These are phyloP conservation scores for Trapa bicornis DNA, from an alignment of 345 rosid genomes.

Conservation along the genomic window DNA sequence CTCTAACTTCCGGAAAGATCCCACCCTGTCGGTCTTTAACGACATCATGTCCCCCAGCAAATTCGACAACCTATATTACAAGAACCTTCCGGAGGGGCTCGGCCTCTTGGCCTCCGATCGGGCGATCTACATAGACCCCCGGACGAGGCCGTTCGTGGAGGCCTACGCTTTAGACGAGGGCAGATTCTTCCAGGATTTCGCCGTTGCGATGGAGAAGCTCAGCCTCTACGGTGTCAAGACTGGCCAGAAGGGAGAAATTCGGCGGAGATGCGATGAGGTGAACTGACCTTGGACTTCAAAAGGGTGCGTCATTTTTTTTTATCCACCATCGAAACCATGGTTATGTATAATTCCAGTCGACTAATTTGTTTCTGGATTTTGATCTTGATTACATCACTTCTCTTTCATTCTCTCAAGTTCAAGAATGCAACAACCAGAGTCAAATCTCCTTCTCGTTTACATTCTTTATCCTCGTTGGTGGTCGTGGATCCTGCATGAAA, in stretches of 20 bases:
- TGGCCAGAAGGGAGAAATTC: constrained; percentile 78
- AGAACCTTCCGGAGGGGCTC: constrained; percentile 68
- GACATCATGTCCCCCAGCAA: constrained; percentile 84
- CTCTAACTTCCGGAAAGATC: constrained; percentile 39
- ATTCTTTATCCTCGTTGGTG: too few relatives aligned
- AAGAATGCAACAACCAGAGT: too few relatives aligned
- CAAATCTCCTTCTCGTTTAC: too few relatives aligned
- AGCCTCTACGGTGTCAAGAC: constrained; percentile 60
- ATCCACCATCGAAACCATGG: background rate
- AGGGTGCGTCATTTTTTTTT: background rate
- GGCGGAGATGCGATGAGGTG: constrained; percentile 79
- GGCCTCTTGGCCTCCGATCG: constrained; percentile 81
- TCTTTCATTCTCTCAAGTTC: background rate
- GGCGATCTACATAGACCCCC: constrained; percentile 37
- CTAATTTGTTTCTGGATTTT: background rate
- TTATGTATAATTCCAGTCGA: background rate
- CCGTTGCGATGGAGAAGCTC: constrained; percentile 69
- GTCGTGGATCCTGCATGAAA: too few relatives aligned
- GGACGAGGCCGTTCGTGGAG: constrained; percentile 56
- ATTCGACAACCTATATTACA: constrained; percentile 72
- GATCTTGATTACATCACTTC: background rate
- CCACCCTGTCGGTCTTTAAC: constrained; percentile 71
- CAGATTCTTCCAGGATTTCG: constrained; percentile 59
- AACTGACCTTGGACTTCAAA: constrained; percentile 23
- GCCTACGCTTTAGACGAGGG: constrained; percentile 53